Percentiles rank a stretch among this genome's conserved stretches.
These are phyloP conservation scores for Ambrosia hybrid DNA, from an alignment of 140 eudicot genomes.

Conservation along the genomic window DNA sequence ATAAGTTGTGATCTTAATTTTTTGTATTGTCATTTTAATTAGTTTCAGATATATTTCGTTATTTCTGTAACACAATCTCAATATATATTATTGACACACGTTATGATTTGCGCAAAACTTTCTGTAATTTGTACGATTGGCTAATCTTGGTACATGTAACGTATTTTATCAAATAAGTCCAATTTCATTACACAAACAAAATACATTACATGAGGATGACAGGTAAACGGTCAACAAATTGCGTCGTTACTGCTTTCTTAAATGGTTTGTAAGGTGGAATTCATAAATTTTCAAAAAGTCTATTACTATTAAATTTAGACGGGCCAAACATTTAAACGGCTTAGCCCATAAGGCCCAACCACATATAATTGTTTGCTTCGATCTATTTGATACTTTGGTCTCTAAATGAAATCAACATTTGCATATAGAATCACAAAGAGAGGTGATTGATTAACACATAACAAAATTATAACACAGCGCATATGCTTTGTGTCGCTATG, in stretches of 20 bases:
- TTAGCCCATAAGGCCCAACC: neutral
- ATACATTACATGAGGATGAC: no score
- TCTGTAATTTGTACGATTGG: neutral
- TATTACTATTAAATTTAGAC: neutral
- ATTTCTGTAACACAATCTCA: neutral
- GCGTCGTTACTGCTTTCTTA: no score
- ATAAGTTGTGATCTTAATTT: neutral
- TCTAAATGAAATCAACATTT: conserved; percentile 6
- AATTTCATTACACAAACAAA: no score
- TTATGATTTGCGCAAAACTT: neutral
- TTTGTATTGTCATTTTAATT: neutral
- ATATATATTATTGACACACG: neutral
- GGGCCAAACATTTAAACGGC: neutral
- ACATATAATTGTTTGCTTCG: neutral
- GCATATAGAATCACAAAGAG: conserved; percentile 7
- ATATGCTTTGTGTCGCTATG: neutral
- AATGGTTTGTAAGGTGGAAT: no score
- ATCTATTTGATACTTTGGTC: neutral
- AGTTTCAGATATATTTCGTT: neutral
- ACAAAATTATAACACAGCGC: conserved; percentile 7
- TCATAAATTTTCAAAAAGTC: neutral
- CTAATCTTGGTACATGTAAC: no score
- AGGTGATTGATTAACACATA: neutral
- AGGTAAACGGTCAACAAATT: no score
- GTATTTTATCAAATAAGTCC: no score